phyloP scores from a whole-genome alignment of 176 grass and related monocot species.

The Pontederia paniculata region DNA sequence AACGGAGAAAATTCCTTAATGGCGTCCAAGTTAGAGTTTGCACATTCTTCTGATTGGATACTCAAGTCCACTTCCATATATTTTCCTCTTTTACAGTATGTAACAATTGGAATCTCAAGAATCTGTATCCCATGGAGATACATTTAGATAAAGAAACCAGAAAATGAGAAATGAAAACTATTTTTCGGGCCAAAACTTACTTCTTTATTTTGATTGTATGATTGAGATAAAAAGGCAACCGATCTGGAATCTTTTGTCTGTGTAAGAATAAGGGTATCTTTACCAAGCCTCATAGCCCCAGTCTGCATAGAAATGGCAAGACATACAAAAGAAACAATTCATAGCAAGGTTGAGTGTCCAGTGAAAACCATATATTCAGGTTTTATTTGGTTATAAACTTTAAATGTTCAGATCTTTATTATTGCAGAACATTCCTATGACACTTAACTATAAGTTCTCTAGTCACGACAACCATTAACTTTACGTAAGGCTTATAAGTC shows the following conservation, averaged over 20 bases:
- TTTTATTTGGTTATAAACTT: no score
- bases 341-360: neutral
- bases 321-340: slow-evolving; percentile 3
- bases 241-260: slow-evolving; percentile 69
- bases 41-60: slow-evolving; percentile 53
- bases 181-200: slow-evolving; percentile 25
- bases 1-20: slow-evolving; percentile 80
- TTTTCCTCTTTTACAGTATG: slow-evolving; percentile 51
- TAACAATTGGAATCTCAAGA: slow-evolving; percentile 78
- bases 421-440: no score
- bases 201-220: slow-evolving; percentile 62
- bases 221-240: slow-evolving; percentile 72
- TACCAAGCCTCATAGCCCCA: slow-evolving; percentile 88
- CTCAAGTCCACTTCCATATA: slow-evolving; percentile 82
- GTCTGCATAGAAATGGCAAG: slow-evolving; percentile 38
- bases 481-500: no score
- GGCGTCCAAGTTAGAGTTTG: slow-evolving; percentile 49
- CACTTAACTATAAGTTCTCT: no score
- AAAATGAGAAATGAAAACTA: neutral
- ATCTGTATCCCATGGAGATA: slow-evolving; percentile 36
- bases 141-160: slow-evolving; percentile 8
- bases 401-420: no score
- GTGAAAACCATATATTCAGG: no score
- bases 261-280: slow-evolving; percentile 76
- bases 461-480: no score